Conservation (phyloP, 2,329 filamentous ascomycete genomes). For the Aspergillus cejpii region DNA sequence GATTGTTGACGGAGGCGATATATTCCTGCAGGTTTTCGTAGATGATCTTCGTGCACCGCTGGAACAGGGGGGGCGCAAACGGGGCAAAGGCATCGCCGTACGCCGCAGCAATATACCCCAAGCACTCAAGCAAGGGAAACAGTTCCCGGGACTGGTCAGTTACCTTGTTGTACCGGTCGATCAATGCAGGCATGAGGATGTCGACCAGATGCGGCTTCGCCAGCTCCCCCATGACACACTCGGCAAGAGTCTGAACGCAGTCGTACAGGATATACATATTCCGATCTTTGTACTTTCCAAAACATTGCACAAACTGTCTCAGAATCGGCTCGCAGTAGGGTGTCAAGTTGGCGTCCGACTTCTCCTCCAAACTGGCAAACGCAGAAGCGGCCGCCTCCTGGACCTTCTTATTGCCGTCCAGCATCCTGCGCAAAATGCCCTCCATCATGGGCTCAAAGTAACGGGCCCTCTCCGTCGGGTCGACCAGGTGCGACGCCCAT, state of each 20-base stretch:
- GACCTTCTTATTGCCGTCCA: conserved; percentile 95
- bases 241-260: conserved; percentile 92
- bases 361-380: conserved; percentile 93
- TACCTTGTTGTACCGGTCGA: conserved; percentile 79
- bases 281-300: conserved; percentile 91
- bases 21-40: conserved; percentile 83
- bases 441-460: conserved; percentile 98
- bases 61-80: conserved; percentile 80
- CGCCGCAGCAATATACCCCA: conserved; percentile 87
- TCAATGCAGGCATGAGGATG: conserved; percentile 86
- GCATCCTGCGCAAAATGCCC: conserved; percentile 86
- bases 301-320: conserved; percentile 85
- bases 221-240: conserved; percentile 76
- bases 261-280: conserved; percentile 99
- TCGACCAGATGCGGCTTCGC: conserved; percentile 74
- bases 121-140: conserved; percentile 90
- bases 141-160: conserved; percentile 85
- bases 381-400: conserved; percentile 94
- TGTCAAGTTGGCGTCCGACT: conserved; percentile 70
- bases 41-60: conserved; percentile 82
- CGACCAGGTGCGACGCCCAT: conserved; percentile 75
- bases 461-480: conserved; percentile 59
- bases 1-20: conserved; percentile 61
- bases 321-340: conserved; percentile 88
- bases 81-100: conserved; percentile 75